Evolutionary conservation across 169 alveolate species (phyloP).

Genomic region (Plasmodium blacklocki): DNA sequence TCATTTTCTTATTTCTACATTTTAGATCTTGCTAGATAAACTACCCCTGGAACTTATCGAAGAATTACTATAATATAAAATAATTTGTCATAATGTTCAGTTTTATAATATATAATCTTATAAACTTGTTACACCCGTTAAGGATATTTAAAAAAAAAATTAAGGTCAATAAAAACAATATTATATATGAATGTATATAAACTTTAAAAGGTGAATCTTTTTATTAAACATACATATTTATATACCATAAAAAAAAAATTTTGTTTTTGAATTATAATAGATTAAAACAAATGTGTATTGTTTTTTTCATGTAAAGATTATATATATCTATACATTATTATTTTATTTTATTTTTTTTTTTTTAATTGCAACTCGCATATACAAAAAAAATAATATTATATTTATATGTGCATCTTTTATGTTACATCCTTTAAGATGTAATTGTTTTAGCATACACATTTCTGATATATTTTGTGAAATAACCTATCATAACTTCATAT

Average conservation of each 20-base stretch:
- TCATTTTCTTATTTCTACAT: background rate
- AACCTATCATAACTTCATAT: background rate
- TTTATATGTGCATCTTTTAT: background rate
- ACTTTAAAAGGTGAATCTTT: no score
- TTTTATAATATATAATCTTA: background rate
- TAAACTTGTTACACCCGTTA: no score
- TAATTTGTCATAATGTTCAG: no score
- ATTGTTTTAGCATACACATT: background rate
- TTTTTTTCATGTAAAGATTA: background rate
- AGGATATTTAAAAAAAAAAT: no score
- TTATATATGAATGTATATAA: no score
- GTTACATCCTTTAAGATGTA: background rate
- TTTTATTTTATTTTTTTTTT: background rate
- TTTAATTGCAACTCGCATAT: background rate
- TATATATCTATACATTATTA: background rate
- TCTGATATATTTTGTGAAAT: slow-evolving; percentile 22
- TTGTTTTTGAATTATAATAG: no score
- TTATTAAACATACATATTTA: no score
- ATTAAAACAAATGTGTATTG: no score
- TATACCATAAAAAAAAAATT: no score
- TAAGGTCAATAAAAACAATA: no score
- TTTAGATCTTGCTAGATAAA: slow-evolving; percentile 25
- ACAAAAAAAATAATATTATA: background rate
- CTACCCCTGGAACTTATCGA: slow-evolving; percentile 23
- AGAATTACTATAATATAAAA: slow-evolving; percentile 10